phyloP scores from a whole-genome alignment of 352 stramenopile genomes.

The Peronospora destructor region DNA sequence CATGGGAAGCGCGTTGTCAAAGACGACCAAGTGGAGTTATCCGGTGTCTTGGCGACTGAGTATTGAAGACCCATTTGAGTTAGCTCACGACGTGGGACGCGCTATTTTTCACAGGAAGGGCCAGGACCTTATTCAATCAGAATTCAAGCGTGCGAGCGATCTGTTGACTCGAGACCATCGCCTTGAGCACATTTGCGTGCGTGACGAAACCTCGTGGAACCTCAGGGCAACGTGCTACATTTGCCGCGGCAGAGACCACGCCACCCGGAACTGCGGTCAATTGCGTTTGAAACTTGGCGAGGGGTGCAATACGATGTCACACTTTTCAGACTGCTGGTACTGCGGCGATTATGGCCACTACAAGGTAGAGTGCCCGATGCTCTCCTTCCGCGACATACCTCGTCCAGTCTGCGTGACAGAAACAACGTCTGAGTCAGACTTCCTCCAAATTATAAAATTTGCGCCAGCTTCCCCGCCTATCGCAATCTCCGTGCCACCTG shows the following conservation, averaged over 20 bases:
- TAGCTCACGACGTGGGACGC: constrained; percentile 68
- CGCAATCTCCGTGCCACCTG: constrained; percentile 10
- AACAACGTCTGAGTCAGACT: constrained; percentile 7
- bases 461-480: constrained; percentile 16
- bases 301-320: constrained; percentile 15
- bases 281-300: constrained; percentile 12
- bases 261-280: constrained; percentile 47
- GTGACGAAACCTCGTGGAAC: constrained; percentile 47
- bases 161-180: constrained; percentile 39
- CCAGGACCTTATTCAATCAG: constrained; percentile 47
- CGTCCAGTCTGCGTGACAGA: constrained; percentile 20
- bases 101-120: constrained; percentile 71
- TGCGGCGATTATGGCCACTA: constrained; percentile 65
- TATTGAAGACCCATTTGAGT: constrained; percentile 84
- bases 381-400: constrained; percentile 50
- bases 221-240: constrained; percentile 56
- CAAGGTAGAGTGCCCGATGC: constrained; percentile 68
- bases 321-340: constrained; percentile 68
- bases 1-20: constrained; percentile 50
- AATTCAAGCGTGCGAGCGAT: constrained; percentile 58
- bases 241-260: constrained; percentile 43
- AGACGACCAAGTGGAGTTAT: constrained; percentile 67
- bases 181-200: constrained; percentile 46
- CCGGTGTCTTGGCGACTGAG: constrained; percentile 65
- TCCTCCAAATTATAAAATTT: constrained; percentile 7